These are phyloP conservation scores for Aspergillus melleus DNA, from an alignment of 2,329 filamentous ascomycete species.

Conservation along the genomic window DNA sequence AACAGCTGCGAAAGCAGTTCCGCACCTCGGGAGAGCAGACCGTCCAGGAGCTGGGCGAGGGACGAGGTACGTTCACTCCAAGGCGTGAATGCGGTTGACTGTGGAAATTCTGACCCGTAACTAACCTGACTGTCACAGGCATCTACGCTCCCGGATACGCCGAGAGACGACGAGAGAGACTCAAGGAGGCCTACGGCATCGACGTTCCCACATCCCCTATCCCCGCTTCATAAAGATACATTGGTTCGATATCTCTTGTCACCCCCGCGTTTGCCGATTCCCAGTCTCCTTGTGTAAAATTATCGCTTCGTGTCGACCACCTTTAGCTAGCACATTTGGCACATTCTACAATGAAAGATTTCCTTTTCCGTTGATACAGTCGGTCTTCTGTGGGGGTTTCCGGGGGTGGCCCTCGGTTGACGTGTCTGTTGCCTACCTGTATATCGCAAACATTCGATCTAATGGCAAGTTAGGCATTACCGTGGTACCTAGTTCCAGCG, in stretches of 20 bases:
- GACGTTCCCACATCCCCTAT: conserved; percentile 68
- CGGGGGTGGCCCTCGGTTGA: not conserved
- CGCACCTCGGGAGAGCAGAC: conserved; percentile 77
- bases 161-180: conserved; percentile 75
- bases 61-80: conserved; percentile 65
- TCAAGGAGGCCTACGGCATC: conserved; percentile 85
- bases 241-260: conserved; percentile 21
- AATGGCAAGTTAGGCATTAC: not conserved
- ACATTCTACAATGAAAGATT: conserved; percentile 20
- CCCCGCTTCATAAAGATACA: conserved; percentile 39
- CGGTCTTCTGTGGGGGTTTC: not conserved
- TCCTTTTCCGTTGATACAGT: not conserved
- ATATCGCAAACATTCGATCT: not conserved
- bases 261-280: conserved; percentile 16
- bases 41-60: conserved; percentile 78
- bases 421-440: not conserved
- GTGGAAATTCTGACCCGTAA: not conserved
- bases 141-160: conserved; percentile 80
- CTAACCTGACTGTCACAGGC: conserved; percentile 52
- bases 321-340: conserved; percentile 22
- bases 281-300: conserved; percentile 30
- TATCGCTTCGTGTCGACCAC: conserved; percentile 24
- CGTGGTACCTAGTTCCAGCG: too few relatives aligned
- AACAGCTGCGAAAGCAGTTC: conserved; percentile 70
- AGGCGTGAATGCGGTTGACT: not conserved